Evolutionary conservation across 1,139 yeast species (phyloP), one percentile per base, ranked within the genome.

Genomic region (Hyphopichia burtonii): DNA sequence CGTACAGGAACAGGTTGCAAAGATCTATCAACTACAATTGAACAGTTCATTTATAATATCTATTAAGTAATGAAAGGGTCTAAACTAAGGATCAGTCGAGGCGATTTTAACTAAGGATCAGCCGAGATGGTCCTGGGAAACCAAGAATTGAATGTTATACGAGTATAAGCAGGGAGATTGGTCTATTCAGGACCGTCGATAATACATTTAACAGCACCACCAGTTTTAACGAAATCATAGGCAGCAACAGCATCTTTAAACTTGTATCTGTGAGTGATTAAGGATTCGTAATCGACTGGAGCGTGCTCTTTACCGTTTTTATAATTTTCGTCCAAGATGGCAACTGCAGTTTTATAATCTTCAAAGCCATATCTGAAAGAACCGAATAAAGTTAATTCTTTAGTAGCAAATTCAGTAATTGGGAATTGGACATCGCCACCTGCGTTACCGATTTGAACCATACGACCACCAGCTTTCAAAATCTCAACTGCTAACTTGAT

Each of bases 191-290:
- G 78, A 8, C 78, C 78, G 42, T 71, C 74, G 46, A 73, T 73
- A 41, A 73, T 66, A 52, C 73, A 66, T 55, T 73, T 73, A 43
- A 73, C 75, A 43, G 73, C 66, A 28, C 71, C 76, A 18, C 78
- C 77, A 10, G 66, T 63, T 53, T 73, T 74, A 34, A 83, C 86
- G 43, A 78, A 73, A 48, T 86, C 86, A 63, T 88, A 91, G 2
- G 97, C 97, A 54, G 83, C 77, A 47, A 80, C 77, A 22, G 96
- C 93, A 42, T 90, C 86, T 38, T 78, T 76, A 55, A 88, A 86
- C 42, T 74, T 63, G 71, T 78, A 88, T 54, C 86, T 76, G 63
- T 89, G 93, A 11, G 96, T 87, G 53, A 91, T 82, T 51, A 91
- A 73, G 38, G 77, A 71, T 49, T 73, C 78, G 45, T 68, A 73